Evolutionary conservation across 2,329 filamentous ascomycete species (phyloP), one percentile per base, ranked within the genome.

Genomic region (Alternaria gaisen): DNA sequence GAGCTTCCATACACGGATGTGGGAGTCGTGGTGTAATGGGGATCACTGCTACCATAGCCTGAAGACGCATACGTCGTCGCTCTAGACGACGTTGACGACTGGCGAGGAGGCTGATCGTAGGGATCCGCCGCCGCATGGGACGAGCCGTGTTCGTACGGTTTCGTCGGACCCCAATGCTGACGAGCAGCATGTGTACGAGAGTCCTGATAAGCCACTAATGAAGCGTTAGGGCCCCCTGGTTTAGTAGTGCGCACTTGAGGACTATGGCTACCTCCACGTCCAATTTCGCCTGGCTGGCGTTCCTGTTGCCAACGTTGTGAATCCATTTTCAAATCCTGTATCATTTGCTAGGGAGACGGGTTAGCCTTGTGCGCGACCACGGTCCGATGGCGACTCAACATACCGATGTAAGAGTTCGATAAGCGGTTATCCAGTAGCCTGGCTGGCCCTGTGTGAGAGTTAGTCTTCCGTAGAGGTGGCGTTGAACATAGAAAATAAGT

Each of bases 381-480:
- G 22, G 48, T 22, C 42, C 43, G 18, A 22, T 20, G 36, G 26
- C 14, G 3, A 5, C 43, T 28, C 18, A 26, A 74, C 81, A 58
- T 80, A 84, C 82, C 82, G 80, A 77, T 44, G 83, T 84, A 56
- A 84, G 74, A 48, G 81, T 84, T 42, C 83, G 80, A 71, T 83
- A 84, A 36, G 82, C 82, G 55, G 81, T 82, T 67, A 84, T 83
- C 81, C 80, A 83, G 77, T 82, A 84, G 59, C 83, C 83, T 51
- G 77, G 68, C 60, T 81, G 77, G 68, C 82, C 80, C 80, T 77
- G 54, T 30, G 20, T 40, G 52, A 44, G 18, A 16, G 58, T 60
- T 50, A 60, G 58, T 60, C 41, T 40, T 51, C 53, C 32, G 41
- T 34, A 26, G 53, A 46, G 20, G 30, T n/a, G 69, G 73, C 61